Percentiles rank a stretch among this genome's conserved stretches.
Conservation (phyloP, 202 grass and related monocot species). For the Carex arenaria region DNA sequence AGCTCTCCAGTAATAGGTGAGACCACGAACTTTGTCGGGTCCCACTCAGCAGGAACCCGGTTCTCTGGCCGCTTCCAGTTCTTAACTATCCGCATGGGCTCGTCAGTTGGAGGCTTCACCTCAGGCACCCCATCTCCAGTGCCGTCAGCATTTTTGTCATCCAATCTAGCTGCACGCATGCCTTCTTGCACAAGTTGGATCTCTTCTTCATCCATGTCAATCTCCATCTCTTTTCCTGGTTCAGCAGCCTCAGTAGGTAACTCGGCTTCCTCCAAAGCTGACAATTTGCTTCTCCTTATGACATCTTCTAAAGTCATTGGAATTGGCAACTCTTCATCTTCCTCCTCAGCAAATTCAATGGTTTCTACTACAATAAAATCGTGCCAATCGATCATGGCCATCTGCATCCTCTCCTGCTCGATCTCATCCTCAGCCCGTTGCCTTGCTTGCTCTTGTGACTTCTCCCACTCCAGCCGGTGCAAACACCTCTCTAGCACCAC, state of each 20-base stretch:
- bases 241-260: constrained; percentile 40
- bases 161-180: constrained; percentile 62
- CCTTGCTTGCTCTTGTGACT: constrained; percentile 81
- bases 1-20: constrained; percentile 91
- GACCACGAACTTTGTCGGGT: constrained; percentile 76
- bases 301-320: constrained; percentile 68
- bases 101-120: constrained; percentile 46
- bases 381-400: constrained; percentile 99
- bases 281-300: constrained; percentile 79
- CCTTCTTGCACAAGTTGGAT: constrained; percentile 93
- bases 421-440: constrained; percentile 89
- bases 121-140: constrained; percentile 32
- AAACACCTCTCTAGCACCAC: constrained; percentile 72
- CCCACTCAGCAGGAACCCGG: constrained; percentile 57
- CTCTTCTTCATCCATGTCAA: constrained; percentile 96
- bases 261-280: constrained; percentile 51
- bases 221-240: constrained; percentile 65
- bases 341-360: constrained; percentile 90
- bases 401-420: constrained; percentile 75
- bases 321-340: constrained; percentile 68
- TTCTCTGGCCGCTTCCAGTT: constrained; percentile 96
- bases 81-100: constrained; percentile 96
- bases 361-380: constrained; percentile 90
- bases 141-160: constrained; percentile 21
- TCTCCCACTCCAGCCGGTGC: constrained; percentile 84